Conservation (phyloP, 2,329 filamentous ascomycete species). For the Alternaria infectoria region DNA sequence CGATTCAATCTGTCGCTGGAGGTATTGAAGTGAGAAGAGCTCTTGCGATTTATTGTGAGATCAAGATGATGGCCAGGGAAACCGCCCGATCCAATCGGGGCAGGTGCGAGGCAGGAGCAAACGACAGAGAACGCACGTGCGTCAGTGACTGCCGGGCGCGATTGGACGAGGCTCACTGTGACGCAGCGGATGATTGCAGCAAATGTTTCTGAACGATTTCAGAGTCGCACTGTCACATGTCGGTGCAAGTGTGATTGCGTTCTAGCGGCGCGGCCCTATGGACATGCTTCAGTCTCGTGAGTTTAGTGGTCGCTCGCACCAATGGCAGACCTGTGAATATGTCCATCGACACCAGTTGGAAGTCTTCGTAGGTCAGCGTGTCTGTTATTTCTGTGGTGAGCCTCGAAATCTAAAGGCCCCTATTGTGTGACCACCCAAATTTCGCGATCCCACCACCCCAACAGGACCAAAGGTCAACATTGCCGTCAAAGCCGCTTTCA, state of each 20-base stretch:
- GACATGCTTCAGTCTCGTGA: background rate
- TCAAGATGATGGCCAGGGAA: background rate
- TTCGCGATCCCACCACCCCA: constrained; percentile 26
- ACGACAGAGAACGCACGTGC: background rate
- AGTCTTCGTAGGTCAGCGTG: background rate
- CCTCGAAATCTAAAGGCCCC: background rate
- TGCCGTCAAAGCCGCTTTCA: constrained; percentile 24
- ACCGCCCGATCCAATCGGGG: background rate
- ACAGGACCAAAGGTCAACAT: constrained; percentile 31
- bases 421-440: constrained; percentile 12
- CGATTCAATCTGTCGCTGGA: background rate
- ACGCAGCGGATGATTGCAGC: background rate
- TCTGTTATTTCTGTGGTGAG: background rate
- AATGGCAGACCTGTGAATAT: background rate
- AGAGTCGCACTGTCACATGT: background rate
- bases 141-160: background rate
- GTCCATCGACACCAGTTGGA: background rate
- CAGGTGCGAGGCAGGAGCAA: background rate
- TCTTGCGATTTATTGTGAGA: background rate
- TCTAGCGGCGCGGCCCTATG: background rate
- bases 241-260: background rate
- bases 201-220: background rate
- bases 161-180: background rate
- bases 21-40: background rate
- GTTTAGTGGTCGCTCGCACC: background rate